phyloP scores from a whole-genome alignment of 345 rosid genomes.

The Xanthoceras sorbifolium region DNA sequence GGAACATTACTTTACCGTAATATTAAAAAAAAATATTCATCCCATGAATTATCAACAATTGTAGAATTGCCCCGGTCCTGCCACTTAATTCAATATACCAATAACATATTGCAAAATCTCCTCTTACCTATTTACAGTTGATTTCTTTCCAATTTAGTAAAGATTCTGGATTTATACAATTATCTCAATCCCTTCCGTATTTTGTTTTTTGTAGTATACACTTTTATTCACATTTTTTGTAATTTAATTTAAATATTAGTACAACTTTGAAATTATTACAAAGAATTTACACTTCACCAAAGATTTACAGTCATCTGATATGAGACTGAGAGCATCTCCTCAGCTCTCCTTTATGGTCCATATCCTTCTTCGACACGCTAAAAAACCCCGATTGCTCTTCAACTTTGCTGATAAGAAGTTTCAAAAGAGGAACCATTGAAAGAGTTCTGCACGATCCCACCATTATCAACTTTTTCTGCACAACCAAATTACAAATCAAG shows the following conservation, averaged over 20 bases:
- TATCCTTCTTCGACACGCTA: conserved; percentile 43
- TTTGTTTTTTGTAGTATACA: background rate
- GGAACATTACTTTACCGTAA: too few species aligned
- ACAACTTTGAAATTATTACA: background rate
- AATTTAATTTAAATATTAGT: too few species aligned
- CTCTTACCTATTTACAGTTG: background rate
- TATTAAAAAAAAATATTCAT: too few species aligned
- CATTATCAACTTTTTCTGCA: conserved; percentile 88
- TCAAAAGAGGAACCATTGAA: conserved; percentile 73
- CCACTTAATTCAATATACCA: too few species aligned
- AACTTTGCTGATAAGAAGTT: conserved; percentile 78
- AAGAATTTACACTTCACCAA: background rate
- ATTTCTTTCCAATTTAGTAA: background rate
- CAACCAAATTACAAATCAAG: conserved; percentile 5
- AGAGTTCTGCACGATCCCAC: conserved; percentile 84
- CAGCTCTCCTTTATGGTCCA: conserved; percentile 26
- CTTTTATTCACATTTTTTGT: too few species aligned
- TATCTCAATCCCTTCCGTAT: background rate
- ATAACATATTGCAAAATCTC: too few species aligned
- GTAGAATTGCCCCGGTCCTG: too few species aligned
- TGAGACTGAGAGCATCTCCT: conserved; percentile 38
- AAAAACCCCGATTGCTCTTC: conserved; percentile 66
- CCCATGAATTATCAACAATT: too few species aligned
- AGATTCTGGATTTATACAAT: too few species aligned
- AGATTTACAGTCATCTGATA: conserved; percentile 8